Percentiles rank a stretch among this genome's conserved stretches.
phyloP scores from a whole-genome alignment of 2,329 filamentous ascomycete species.

The Polychaeton citri region DNA sequence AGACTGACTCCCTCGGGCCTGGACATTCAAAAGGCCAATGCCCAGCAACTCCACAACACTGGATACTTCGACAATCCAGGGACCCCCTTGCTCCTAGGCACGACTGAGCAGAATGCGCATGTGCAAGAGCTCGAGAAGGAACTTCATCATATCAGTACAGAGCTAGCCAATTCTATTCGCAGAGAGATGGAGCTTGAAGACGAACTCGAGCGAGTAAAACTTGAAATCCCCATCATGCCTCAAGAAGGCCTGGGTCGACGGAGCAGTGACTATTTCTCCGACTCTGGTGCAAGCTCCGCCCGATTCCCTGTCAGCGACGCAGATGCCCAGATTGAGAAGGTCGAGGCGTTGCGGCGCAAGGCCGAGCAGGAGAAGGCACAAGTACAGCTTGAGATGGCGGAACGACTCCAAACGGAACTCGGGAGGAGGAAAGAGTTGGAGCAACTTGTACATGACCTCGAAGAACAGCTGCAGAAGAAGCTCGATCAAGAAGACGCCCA shows the following conservation, averaged over 20 bases:
- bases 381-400: constrained; percentile 69
- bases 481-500: constrained; percentile 18
- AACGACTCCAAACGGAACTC: constrained; percentile 79
- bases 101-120: constrained; percentile 38
- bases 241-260: constrained; percentile 46
- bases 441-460: constrained; percentile 68
- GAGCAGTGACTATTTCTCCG: constrained; percentile 96
- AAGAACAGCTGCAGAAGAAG: constrained; percentile 59
- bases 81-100: constrained; percentile 28
- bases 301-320: constrained; percentile 55
- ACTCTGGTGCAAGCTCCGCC: constrained; percentile 79
- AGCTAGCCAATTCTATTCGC: constrained; percentile 83
- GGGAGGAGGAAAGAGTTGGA: constrained; percentile 63
- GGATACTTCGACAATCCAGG: constrained; percentile 34
- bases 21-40: constrained; percentile 40
- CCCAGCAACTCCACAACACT: constrained; percentile 14
- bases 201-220: constrained; percentile 73
- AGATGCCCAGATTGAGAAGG: constrained; percentile 49
- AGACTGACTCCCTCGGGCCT: constrained; percentile 32
- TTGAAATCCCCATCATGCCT: constrained; percentile 48
- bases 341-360: constrained; percentile 69
- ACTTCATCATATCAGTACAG: constrained; percentile 79
- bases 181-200: constrained; percentile 96
- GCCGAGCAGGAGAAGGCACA: constrained; percentile 86
- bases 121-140: constrained; percentile 89